A percentile compares a stretch with the other conserved stretches of the same genome.
These are phyloP conservation scores for Diutina mesorugosa DNA, from an alignment of 1,139 yeast species.

Conservation along the genomic window DNA sequence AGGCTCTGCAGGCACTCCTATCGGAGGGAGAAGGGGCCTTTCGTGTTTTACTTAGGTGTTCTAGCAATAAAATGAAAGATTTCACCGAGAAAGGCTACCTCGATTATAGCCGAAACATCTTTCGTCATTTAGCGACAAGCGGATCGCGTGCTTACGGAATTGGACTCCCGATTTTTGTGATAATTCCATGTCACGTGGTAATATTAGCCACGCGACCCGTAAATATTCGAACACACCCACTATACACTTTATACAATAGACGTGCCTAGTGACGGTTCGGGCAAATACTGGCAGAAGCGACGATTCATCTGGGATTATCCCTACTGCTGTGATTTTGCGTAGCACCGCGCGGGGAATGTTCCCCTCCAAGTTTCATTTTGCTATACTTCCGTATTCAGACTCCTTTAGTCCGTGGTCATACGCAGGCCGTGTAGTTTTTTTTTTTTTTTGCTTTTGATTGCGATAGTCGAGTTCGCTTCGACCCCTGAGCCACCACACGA, in stretches of 20 bases:
- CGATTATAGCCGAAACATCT: background rate
- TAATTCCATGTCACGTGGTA: background rate
- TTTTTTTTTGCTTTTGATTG: background rate
- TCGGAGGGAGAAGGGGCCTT: background rate
- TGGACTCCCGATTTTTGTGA: background rate
- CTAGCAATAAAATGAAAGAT: background rate
- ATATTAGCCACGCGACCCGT: background rate
- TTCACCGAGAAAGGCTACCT: background rate
- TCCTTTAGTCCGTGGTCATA: background rate
- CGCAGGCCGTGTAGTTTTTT: background rate
- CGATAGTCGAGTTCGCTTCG: background rate
- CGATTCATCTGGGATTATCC: background rate
- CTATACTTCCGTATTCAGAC: background rate
- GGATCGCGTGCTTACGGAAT: background rate
- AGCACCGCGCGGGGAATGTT: background rate
- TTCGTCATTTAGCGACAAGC: background rate
- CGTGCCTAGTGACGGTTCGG: background rate
- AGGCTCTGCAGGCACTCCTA: background rate
- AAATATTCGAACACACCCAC: background rate
- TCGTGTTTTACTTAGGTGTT: no score
- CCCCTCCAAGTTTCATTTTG: background rate
- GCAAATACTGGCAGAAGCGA: background rate
- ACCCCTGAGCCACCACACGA: background rate
- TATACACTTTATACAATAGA: no score
- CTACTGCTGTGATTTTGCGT: background rate